These are phyloP conservation scores for Hyaloscypha finlandica DNA, from an alignment of 495 filamentous ascomycete genomes.

Conservation along the genomic window DNA sequence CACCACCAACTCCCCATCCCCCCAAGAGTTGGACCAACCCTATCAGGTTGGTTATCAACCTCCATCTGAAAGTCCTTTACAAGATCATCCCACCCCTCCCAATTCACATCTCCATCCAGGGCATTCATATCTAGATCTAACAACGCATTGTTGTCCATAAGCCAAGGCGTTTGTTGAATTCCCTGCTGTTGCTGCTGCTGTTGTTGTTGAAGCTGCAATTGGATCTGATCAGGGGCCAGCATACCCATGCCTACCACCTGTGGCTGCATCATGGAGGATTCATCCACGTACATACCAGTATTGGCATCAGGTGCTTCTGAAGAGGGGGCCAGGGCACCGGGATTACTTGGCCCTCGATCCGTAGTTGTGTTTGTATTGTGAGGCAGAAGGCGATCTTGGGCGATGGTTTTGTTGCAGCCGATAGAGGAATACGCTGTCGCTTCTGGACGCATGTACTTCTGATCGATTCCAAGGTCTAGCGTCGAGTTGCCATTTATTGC, in stretches of 20 bases:
- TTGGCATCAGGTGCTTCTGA: background rate
- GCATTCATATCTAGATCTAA: constrained; percentile 28
- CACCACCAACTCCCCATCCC: constrained; percentile 32
- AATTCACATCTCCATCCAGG: constrained; percentile 25
- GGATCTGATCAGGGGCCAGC: constrained; percentile 20
- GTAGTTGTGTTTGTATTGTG: background rate
- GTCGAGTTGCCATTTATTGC: background rate
- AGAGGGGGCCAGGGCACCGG: background rate
- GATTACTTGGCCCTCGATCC: background rate
- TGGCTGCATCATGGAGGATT: constrained; percentile 12
- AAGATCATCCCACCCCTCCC: constrained; percentile 34
- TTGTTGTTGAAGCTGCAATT: constrained; percentile 6
- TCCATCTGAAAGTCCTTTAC: constrained; percentile 31
- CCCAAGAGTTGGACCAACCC: constrained; percentile 18
- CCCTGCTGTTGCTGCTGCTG: background rate
- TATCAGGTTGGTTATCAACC: constrained; percentile 10
- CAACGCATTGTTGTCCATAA: constrained; percentile 24
- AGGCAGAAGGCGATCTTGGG: constrained; percentile 37
- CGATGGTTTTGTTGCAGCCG: constrained; percentile 32
- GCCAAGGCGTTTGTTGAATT: constrained; percentile 21
- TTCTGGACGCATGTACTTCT: constrained; percentile 19
- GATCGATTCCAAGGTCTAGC: constrained; percentile 8
- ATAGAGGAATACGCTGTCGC: background rate
- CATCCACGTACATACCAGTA: background rate
- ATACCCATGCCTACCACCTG: constrained; percentile 21